A percentile compares a stretch with the other conserved stretches of the same genome.
Conservation (phyloP, 441 rosid species). For the Populus hybrid region DNA sequence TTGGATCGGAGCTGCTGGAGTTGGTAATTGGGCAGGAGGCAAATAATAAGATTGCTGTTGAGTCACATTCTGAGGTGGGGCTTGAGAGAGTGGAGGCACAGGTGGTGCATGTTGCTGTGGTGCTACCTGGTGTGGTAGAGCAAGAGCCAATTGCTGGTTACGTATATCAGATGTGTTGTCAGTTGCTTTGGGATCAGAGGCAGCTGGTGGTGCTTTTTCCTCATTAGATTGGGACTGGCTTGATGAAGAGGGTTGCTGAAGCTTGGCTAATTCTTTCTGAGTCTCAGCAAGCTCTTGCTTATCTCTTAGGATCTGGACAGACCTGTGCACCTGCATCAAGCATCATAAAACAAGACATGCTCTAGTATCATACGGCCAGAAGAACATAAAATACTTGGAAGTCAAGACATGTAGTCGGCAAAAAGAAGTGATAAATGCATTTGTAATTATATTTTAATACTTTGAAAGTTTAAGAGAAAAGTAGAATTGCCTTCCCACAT, state of each 20-base stretch:
- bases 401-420: not conserved
- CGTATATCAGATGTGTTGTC: slow-evolving; percentile 56
- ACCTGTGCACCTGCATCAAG: slow-evolving; percentile 74
- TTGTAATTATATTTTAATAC: not conserved
- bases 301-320: slow-evolving; percentile 96
- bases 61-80: slow-evolving; percentile 49
- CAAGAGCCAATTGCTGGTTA: slow-evolving; percentile 87
- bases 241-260: slow-evolving; percentile 70
- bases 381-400: not conserved
- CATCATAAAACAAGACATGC: slow-evolving; percentile 4
- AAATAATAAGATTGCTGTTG: slow-evolving; percentile 67
- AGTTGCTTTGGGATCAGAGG: slow-evolving; percentile 47
- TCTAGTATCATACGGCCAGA: slow-evolving; percentile 3
- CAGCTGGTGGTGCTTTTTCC: slow-evolving; percentile 56
- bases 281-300: slow-evolving; percentile 92
- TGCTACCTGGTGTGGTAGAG: slow-evolving; percentile 72
- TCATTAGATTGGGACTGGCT: slow-evolving; percentile 69
- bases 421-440: not conserved
- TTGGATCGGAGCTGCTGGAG: slow-evolving; percentile 33
- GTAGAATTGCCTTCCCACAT: not conserved
- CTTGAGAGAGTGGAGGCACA: slow-evolving; percentile 39
- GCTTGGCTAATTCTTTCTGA: slow-evolving; percentile 86
- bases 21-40: slow-evolving; percentile 51
- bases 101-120: slow-evolving; percentile 52
- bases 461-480: not conserved